These are phyloP conservation scores for Climacium dendroides DNA, from an alignment of 225 moss, liverwort and hornwort genomes.

Conservation along the genomic window DNA sequence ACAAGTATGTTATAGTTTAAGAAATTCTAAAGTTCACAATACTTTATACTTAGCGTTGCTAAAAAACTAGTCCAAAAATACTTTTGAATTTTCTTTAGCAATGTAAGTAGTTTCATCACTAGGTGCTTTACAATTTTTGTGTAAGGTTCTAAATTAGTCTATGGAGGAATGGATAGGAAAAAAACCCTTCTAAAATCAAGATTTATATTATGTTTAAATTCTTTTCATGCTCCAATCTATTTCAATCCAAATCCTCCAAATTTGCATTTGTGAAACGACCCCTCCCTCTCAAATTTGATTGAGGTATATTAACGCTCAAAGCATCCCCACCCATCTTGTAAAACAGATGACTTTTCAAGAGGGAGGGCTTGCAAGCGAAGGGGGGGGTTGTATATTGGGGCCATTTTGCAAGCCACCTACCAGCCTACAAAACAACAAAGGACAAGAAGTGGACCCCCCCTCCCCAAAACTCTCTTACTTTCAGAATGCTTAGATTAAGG, in stretches of 20 bases:
- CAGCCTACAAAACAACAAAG: too few relatives aligned
- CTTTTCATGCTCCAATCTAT: background rate
- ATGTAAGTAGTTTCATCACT: background rate
- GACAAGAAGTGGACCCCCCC: too few relatives aligned
- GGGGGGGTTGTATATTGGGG: too few relatives aligned
- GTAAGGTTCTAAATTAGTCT: background rate
- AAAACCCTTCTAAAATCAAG: background rate
- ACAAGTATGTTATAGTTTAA: background rate
- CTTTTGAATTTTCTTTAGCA: accelerated
- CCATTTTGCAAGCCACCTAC: too few relatives aligned
- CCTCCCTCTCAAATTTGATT: background rate
- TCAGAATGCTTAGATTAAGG: too few relatives aligned
- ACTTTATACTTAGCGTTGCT: background rate
- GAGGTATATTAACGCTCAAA: background rate
- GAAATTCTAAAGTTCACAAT: background rate
- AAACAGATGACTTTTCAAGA: too few relatives aligned
- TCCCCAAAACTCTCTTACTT: too few relatives aligned
- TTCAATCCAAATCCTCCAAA: background rate
- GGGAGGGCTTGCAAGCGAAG: too few relatives aligned
- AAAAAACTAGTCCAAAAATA: background rate
- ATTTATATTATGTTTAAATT: background rate
- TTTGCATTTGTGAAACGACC: background rate
- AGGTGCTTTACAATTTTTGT: background rate
- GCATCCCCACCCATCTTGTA: too few relatives aligned
- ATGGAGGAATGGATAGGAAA: background rate